phyloP scores from a whole-genome alignment of 345 rosid genomes.

The Adansonia digitata region DNA sequence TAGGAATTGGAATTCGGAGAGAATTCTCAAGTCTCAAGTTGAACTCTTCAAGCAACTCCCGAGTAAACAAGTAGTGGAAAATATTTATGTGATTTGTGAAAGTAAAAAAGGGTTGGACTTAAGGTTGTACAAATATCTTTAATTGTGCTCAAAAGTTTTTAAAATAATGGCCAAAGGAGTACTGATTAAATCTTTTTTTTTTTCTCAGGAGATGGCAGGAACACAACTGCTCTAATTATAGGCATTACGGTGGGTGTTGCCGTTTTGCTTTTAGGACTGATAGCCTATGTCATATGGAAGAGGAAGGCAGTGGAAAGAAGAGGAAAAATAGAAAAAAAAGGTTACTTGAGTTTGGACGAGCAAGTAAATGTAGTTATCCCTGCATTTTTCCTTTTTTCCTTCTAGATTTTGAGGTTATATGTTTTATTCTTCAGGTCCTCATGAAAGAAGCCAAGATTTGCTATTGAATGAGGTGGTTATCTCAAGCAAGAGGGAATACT shows the following conservation, averaged over 20 bases:
- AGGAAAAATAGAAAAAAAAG: constrained; percentile 23
- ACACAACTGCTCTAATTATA: constrained; percentile 22
- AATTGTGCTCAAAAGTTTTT: not conserved
- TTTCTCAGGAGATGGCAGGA: constrained; percentile 39
- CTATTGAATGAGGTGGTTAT: constrained; percentile 51
- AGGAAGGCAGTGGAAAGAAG: constrained; percentile 30
- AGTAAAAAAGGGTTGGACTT: not conserved
- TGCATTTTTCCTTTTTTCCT: not conserved
- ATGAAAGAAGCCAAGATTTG: constrained; percentile 62
- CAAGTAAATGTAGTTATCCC: not conserved
- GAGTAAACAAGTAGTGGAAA: no score
- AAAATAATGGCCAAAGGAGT: not conserved
- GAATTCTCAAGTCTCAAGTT: no score
- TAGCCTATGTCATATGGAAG: constrained; percentile 40
- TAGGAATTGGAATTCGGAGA: no score
- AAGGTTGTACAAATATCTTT: not conserved
- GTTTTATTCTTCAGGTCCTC: constrained; percentile 25
- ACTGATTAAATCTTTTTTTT: constrained; percentile 2
- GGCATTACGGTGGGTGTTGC: constrained; percentile 44
- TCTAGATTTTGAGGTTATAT: not conserved
- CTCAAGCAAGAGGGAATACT: constrained; percentile 49
- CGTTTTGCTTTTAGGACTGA: constrained; percentile 36
- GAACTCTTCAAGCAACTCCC: no score
- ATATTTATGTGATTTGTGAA: not conserved
- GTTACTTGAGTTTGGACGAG: constrained; percentile 18